Percentiles rank a stretch among this genome's conserved stretches.
These are phyloP conservation scores for Arthrobotrys musiformis DNA, from an alignment of 2,329 filamentous ascomycete genomes.

Conservation along the genomic window DNA sequence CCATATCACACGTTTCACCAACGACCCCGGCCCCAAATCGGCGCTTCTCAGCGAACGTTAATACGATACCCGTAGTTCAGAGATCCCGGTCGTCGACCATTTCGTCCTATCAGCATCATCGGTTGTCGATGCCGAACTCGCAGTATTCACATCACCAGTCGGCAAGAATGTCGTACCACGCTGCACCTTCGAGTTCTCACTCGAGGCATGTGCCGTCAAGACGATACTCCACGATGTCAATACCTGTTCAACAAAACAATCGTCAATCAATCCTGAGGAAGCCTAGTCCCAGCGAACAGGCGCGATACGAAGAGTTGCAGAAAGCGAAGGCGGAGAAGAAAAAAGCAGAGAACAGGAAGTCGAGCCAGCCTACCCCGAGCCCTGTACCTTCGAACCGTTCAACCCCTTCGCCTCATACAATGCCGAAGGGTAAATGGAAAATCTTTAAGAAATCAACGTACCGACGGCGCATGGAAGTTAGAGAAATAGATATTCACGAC, in stretches of 20 bases:
- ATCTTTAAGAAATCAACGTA: conserved; percentile 54
- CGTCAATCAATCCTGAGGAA: conserved; percentile 42
- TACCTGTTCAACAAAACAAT: conserved; percentile 19
- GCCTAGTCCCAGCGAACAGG: conserved; percentile 31
- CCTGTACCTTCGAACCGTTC: conserved; percentile 11
- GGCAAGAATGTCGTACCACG: conserved; percentile 31
- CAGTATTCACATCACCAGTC: conserved; percentile 13
- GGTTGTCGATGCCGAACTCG: conserved; percentile 39
- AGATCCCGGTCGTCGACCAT: conserved; percentile 25
- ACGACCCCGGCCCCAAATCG: conserved; percentile 16
- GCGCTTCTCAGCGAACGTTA: conserved; percentile 34
- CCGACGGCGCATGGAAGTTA: conserved; percentile 42
- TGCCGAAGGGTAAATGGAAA: conserved; percentile 38
- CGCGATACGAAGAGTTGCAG: conserved; percentile 30
- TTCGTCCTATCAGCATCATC: conserved; percentile 25
- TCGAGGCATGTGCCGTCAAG: conserved; percentile 34
- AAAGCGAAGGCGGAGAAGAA: conserved; percentile 25
- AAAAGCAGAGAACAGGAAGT: conserved; percentile 27
- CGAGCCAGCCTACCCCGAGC: conserved; percentile 18
- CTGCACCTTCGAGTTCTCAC: conserved; percentile 29
- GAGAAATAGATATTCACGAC: conserved; percentile 54
- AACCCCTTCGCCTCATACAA: neutral
- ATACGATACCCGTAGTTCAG: conserved; percentile 17
- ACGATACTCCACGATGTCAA: conserved; percentile 41
- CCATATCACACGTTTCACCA: conserved; percentile 44